Evolutionary conservation across 352 stramenopile genomes (phyloP).

Genomic region (Pythium periplocum): DNA sequence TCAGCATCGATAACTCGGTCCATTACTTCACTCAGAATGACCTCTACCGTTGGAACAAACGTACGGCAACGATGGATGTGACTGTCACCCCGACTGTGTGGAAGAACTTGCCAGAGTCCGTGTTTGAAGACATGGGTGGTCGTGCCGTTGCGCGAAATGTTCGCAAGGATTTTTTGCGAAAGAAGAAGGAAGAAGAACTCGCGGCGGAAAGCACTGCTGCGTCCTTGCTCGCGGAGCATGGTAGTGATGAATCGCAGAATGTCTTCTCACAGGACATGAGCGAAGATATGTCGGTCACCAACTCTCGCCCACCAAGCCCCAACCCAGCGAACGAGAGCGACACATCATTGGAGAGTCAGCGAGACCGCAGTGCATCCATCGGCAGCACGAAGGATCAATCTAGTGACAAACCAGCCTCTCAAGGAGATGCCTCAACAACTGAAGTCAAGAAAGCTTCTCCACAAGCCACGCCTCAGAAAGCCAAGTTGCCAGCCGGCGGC

Average conservation of each 20-base stretch:
- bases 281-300: too few species aligned
- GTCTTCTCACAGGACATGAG: too few species aligned
- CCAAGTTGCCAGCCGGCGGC: background rate
- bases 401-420: background rate
- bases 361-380: slow-evolving; percentile 18
- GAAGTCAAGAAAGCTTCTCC: background rate
- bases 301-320: slow-evolving; percentile 4
- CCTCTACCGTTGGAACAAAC: slow-evolving; percentile 87
- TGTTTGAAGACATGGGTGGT: slow-evolving; percentile 86
- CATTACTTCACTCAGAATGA: slow-evolving; percentile 89
- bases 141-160: slow-evolving; percentile 42
- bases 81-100: slow-evolving; percentile 80
- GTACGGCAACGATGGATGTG: slow-evolving; percentile 81
- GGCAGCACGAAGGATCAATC: slow-evolving; percentile 11
- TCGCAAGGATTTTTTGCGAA: slow-evolving; percentile 76
- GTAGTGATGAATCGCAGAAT: too few species aligned
- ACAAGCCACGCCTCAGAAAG: background rate
- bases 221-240: too few species aligned
- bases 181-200: slow-evolving; percentile 85
- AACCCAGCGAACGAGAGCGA: slow-evolving; percentile 21
- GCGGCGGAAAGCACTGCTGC: slow-evolving; percentile 41
- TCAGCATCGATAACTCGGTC: slow-evolving; percentile 83
- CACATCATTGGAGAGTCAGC: slow-evolving; percentile 11
- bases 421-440: background rate
- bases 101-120: slow-evolving; percentile 78